Evolutionary conservation across 2,329 filamentous ascomycete species (phyloP).

Genomic region (Septoria linicola): DNA sequence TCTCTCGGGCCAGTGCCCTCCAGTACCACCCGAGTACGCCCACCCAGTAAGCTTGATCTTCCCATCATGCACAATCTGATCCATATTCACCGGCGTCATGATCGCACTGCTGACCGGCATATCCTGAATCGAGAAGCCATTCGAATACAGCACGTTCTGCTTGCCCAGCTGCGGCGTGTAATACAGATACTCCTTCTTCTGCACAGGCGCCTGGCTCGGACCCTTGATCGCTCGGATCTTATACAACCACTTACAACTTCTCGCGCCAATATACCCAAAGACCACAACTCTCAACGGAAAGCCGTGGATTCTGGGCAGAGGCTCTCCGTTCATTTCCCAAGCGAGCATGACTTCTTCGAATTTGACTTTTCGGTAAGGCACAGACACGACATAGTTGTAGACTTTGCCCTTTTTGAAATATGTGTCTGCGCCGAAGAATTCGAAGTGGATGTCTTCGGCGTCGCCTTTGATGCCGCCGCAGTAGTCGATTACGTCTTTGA

Average conservation of each 20-base stretch:
- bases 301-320: slow-evolving; percentile 64
- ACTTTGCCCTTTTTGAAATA: slow-evolving; percentile 68
- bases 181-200: slow-evolving; percentile 66
- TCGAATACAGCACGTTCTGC: slow-evolving; percentile 56
- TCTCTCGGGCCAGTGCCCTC: slow-evolving; percentile 52
- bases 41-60: slow-evolving; percentile 54
- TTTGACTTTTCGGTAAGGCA: slow-evolving; percentile 68
- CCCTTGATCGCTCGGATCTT: slow-evolving; percentile 60
- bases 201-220: slow-evolving; percentile 60
- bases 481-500: slow-evolving; percentile 59
- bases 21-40: slow-evolving; percentile 43
- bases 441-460: slow-evolving; percentile 57
- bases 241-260: slow-evolving; percentile 68
- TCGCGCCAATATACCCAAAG: slow-evolving; percentile 65
- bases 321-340: slow-evolving; percentile 62
- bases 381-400: slow-evolving; percentile 65
- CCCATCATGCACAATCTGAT: slow-evolving; percentile 62
- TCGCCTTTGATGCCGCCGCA: slow-evolving; percentile 61
- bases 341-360: slow-evolving; percentile 63
- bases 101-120: slow-evolving; percentile 70
- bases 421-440: slow-evolving; percentile 69
- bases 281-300: slow-evolving; percentile 49
- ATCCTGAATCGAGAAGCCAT: slow-evolving; percentile 66
- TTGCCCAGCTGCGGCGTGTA: slow-evolving; percentile 68
- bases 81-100: slow-evolving; percentile 61